A percentile compares a stretch with the other conserved stretches of the same genome.
These are phyloP conservation scores for Yamadazyma laniorum DNA, from an alignment of 805 yeast genomes.

Conservation along the genomic window DNA sequence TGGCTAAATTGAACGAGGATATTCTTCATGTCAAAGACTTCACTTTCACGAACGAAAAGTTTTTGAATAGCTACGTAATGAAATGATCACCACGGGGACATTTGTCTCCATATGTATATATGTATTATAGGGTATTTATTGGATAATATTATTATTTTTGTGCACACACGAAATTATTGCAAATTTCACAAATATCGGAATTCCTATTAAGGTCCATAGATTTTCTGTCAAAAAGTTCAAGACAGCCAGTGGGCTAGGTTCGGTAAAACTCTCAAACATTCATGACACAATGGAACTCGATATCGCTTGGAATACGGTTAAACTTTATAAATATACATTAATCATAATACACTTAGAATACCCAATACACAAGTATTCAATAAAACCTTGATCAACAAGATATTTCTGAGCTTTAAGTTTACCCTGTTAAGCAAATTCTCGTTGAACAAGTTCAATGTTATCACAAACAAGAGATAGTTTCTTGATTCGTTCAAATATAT, in stretches of 20 bases:
- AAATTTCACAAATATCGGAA: slow-evolving; percentile 1
- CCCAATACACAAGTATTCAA: slow-evolving; percentile 9
- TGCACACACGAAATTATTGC: slow-evolving; percentile 5
- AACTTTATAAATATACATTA: neutral
- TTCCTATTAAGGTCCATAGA: too few relatives aligned
- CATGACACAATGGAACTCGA: neutral
- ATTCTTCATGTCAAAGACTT: slow-evolving; percentile 41
- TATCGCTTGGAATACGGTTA: neutral
- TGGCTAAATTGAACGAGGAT: slow-evolving; percentile 22
- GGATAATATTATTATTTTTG: slow-evolving; percentile 3
- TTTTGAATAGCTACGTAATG: slow-evolving; percentile 18
- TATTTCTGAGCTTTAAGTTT: neutral
- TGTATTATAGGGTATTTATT: slow-evolving; percentile 4
- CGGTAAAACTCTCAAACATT: too few relatives aligned
- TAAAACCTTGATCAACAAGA: slow-evolving; percentile 8
- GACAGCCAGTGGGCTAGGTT: too few relatives aligned
- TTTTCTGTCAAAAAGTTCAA: too few relatives aligned
- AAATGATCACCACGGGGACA: too few relatives aligned
- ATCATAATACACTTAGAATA: slow-evolving; percentile 9
- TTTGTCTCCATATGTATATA: too few relatives aligned
- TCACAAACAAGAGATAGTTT: slow-evolving; percentile 9
- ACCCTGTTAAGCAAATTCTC: slow-evolving; percentile 18
- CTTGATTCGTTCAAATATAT: slow-evolving; percentile 8
- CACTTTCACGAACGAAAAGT: slow-evolving; percentile 40
- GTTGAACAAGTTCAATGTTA: slow-evolving; percentile 20